Conservation (phyloP, 371 early-diverging fungal species). For the Circinella minor region DNA sequence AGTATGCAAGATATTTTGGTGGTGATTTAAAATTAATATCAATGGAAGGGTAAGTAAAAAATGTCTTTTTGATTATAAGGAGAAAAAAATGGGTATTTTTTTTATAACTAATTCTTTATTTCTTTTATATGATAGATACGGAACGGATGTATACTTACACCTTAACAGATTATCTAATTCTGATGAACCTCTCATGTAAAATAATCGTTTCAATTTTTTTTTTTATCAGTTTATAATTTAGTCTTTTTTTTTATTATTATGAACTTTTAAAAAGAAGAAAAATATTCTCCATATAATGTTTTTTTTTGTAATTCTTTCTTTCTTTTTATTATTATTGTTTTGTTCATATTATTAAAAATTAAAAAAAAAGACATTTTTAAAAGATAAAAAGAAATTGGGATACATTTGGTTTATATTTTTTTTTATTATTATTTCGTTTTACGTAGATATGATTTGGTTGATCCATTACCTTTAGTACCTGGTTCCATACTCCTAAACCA, state of each 20-base stretch:
- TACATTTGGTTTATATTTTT: conserved; percentile 3
- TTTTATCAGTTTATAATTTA: background rate
- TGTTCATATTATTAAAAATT: too few relatives aligned
- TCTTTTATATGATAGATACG: conserved; percentile 56
- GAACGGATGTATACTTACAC: conserved; percentile 97
- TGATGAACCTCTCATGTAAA: conserved; percentile 82
- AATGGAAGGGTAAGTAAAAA: conserved; percentile 87
- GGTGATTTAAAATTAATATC: conserved; percentile 93
- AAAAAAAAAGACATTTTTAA: too few relatives aligned
- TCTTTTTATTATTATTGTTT: too few relatives aligned
- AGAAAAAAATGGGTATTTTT: too few relatives aligned
- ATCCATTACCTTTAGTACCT: background rate
- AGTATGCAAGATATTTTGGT: conserved; percentile 95
- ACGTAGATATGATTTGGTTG: conserved; percentile 2
- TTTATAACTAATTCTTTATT: too few relatives aligned
- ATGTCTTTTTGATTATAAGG: too few relatives aligned
- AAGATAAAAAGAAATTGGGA: background rate
- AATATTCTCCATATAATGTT: too few relatives aligned
- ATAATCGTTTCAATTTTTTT: conserved; percentile 1
- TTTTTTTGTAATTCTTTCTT: too few relatives aligned
- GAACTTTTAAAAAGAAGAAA: background rate
- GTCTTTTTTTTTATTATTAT: too few relatives aligned
- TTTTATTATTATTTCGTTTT: background rate
- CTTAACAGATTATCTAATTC: conserved; percentile 89
- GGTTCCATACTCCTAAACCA: conserved; percentile 2